Evolutionary conservation across 2,329 filamentous ascomycete species (phyloP), one percentile per base, ranked within the genome.

Genomic region (Mycogone perniciosa): DNA sequence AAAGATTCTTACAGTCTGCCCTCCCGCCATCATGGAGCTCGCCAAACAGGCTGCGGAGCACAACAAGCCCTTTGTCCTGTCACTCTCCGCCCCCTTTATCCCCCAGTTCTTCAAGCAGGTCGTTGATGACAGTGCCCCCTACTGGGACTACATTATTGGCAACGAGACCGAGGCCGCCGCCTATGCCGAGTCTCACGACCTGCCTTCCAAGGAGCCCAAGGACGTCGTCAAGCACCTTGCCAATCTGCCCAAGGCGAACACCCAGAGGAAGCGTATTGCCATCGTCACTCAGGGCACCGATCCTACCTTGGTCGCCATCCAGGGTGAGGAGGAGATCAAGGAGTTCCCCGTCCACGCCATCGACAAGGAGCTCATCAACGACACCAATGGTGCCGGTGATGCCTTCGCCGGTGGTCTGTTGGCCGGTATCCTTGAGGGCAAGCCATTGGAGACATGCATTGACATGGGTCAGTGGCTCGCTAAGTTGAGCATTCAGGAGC

Each of bases 381-480:
- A 99, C 74, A 97, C 92, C 70, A 97, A 92, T 67, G 93, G 93
- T 67, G 93, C 93, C 56, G 93, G 90, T 68, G 93, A 99, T 68
- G 92, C 93, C 48, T 99, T 99, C 65, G 92, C 93, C 53, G 93
- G 90, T 66, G 93, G 93, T 57, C 90, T 99, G 73, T 78, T 89
- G 51, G 93, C 93, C 48, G 93, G 91, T 66, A 77, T 97, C 57
- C 85, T 96, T 56, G 79, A 92, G 71, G 89, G 87, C 70, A 88
- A 93, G 76, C 68, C 82, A 49, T 78, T 99, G 46, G 84, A 87
- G 62, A 82, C 84, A 59, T 80, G 80, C 64, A 80, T 99, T 61
- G 88, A 96, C 69, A 88, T 93, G 80, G 93, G 93, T 58, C 91
- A 96, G 74, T 99, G 93, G 93, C 81, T 99, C 59, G 93, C 93